These are phyloP conservation scores for Solanum appendiculatum DNA, from an alignment of 257 asterid species.

Conservation along the genomic window DNA sequence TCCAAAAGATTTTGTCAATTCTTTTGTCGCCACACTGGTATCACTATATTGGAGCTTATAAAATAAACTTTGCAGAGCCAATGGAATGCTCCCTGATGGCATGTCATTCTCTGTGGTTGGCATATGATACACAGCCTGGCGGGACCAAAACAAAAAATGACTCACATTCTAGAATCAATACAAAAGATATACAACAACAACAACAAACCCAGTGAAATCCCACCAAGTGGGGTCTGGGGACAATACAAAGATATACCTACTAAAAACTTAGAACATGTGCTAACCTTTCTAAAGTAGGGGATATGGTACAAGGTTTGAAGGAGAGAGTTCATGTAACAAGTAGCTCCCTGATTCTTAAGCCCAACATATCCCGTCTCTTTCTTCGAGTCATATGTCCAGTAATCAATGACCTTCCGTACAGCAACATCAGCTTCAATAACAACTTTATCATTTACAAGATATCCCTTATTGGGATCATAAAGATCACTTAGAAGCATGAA, in stretches of 20 bases:
- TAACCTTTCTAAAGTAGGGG: conserved; percentile 93
- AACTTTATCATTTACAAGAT: conserved; percentile 71
- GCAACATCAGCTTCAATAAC: conserved; percentile 95
- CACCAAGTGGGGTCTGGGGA: neutral
- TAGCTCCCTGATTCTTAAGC: conserved; percentile 98
- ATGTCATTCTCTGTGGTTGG: conserved; percentile 98
- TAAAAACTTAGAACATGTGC: conserved; percentile 6
- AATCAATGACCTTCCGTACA: conserved; percentile 86
- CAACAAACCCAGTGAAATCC: neutral
- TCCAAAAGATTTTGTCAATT: conserved; percentile 96
- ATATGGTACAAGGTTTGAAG: conserved; percentile 93
- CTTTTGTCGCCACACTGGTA: conserved; percentile 94
- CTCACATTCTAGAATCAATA: conserved; percentile 4
- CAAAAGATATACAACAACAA: neutral
- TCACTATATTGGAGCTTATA: conserved; percentile 94
- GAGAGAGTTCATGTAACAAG: conserved; percentile 97
- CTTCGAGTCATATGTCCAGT: conserved; percentile 94
- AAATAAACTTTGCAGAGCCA: conserved; percentile 95
- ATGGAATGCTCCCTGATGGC: conserved; percentile 98
- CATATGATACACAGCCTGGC: conserved; percentile 98
- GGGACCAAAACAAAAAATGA: conserved; percentile 11
- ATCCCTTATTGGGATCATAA: conserved; percentile 87
- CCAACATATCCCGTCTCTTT: conserved; percentile 98
- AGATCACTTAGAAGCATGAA: conserved; percentile 94
- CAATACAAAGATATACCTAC: neutral